A percentile compares a stretch with the other conserved stretches of the same genome.
Conservation (phyloP, 1,139 yeast genomes). For the Suhomyces coccinellae region DNA sequence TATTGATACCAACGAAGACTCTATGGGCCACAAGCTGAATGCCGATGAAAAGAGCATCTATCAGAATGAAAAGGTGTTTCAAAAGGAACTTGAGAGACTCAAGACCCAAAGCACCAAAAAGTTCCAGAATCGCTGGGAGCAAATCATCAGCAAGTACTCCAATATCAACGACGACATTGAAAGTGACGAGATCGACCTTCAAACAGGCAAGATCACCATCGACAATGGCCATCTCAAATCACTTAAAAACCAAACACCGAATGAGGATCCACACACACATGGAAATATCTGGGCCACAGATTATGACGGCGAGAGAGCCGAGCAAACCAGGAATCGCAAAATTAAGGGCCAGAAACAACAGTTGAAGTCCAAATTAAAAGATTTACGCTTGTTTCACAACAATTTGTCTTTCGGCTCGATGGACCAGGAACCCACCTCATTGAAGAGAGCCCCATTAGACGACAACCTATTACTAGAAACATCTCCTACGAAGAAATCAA, state of each 20-base stretch:
- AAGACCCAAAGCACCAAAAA: conserved; percentile 31
- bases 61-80: conserved; percentile 19
- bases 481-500: conserved; percentile 29
- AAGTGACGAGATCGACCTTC: conserved; percentile 66
- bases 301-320: conserved; percentile 12
- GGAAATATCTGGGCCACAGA: conserved; percentile 17
- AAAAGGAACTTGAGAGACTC: conserved; percentile 24
- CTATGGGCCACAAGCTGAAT: conserved; percentile 1
- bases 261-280: conserved; percentile 10
- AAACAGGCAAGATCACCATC: conserved; percentile 56
- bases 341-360: conserved; percentile 20
- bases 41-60: conserved; percentile 2
- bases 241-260: conserved; percentile 17
- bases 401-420: not conserved
- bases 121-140: conserved; percentile 52
- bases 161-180: conserved; percentile 49
- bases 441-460: conserved; percentile 10
- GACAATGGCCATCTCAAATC: conserved; percentile 67
- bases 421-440: not conserved
- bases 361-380: conserved; percentile 23
- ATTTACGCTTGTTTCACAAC: conserved; percentile 18
- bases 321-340: conserved; percentile 23
- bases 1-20: conserved; percentile 4
- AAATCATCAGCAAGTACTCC: conserved; percentile 56
- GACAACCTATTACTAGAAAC: conserved; percentile 33